These are phyloP conservation scores for Rubus idaeus DNA, from an alignment of 306 rosid species.

Conservation along the genomic window DNA sequence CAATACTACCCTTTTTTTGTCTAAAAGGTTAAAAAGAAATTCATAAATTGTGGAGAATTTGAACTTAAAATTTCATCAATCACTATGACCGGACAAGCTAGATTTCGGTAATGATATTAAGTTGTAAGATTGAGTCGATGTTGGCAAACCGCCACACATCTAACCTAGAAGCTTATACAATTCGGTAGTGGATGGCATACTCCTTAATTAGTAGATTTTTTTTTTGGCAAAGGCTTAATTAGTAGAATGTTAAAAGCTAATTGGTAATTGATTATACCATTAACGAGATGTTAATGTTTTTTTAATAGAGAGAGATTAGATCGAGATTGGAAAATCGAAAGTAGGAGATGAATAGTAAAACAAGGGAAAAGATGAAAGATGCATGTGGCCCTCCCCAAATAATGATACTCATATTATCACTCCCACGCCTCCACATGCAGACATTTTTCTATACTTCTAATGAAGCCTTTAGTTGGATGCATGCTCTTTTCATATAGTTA, in stretches of 20 bases:
- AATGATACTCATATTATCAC: constrained; percentile 40
- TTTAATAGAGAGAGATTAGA: background rate
- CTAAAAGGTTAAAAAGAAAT: too few species aligned
- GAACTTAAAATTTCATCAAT: background rate
- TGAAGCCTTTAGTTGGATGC: constrained; percentile 28
- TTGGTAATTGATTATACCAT: too few species aligned
- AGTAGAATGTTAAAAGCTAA: background rate
- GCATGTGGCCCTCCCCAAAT: constrained; percentile 45
- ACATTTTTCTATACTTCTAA: constrained; percentile 43
- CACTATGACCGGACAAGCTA: background rate
- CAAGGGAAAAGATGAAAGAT: constrained; percentile 20
- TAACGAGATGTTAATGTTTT: background rate
- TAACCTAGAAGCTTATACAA: too few species aligned
- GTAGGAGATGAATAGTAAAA: constrained; percentile 29
- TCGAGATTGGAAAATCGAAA: background rate
- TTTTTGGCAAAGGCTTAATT: too few species aligned
- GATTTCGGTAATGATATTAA: background rate
- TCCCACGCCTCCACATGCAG: constrained; percentile 76
- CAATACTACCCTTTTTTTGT: too few species aligned
- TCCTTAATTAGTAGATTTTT: background rate
- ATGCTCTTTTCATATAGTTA: constrained; percentile 23
- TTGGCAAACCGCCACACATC: background rate
- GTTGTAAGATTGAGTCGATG: background rate
- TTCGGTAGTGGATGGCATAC: background rate
- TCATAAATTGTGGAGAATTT: background rate